phyloP scores from a whole-genome alignment of 768 basidiomycete species.

The Cubamyces lactineus region DNA sequence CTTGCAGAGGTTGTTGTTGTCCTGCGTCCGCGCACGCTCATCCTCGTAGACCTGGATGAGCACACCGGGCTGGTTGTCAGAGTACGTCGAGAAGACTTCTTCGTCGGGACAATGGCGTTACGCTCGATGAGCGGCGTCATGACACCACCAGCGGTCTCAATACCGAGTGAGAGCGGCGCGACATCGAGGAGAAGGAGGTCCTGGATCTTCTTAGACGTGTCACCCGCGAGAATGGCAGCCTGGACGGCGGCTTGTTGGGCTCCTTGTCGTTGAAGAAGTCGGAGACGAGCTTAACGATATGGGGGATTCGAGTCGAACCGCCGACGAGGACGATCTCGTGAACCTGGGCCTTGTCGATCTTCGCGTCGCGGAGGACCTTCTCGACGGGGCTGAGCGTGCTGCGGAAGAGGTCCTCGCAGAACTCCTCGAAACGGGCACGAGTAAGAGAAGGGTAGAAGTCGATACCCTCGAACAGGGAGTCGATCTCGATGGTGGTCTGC shows the following conservation, averaged over 20 bases:
- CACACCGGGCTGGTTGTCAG: slow-evolving; percentile 98
- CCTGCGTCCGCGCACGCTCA: slow-evolving; percentile 97
- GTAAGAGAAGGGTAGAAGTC: no score
- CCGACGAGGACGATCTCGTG: slow-evolving; percentile 98
- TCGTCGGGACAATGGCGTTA: slow-evolving; percentile 97
- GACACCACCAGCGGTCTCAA: slow-evolving; percentile 98
- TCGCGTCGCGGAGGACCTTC: slow-evolving; percentile 97
- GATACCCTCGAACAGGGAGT: no score
- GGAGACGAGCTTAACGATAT: no score
- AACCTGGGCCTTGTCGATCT: slow-evolving; percentile 95
- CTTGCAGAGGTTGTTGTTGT: slow-evolving; percentile 98
- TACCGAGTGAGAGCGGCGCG: slow-evolving; percentile 86
- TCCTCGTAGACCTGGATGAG: slow-evolving; percentile 98
- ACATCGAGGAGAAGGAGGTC: slow-evolving; percentile 96
- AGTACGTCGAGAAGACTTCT: slow-evolving; percentile 98
- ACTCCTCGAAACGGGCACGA: no score
- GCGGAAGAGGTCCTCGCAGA: no score
- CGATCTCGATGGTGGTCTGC: no score
- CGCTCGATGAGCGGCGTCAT: slow-evolving; percentile 99
- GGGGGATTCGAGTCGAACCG: slow-evolving; percentile 97
- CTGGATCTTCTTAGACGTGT: slow-evolving; percentile 97
- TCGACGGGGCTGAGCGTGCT: no score
- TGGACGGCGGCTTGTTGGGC: slow-evolving; percentile 99
- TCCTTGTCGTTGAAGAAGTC: slow-evolving; percentile 99
- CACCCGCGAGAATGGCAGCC: slow-evolving; percentile 96